Evolutionary conservation across 1,139 yeast species (phyloP).

Genomic region (Nakaseomyces delphensis): DNA sequence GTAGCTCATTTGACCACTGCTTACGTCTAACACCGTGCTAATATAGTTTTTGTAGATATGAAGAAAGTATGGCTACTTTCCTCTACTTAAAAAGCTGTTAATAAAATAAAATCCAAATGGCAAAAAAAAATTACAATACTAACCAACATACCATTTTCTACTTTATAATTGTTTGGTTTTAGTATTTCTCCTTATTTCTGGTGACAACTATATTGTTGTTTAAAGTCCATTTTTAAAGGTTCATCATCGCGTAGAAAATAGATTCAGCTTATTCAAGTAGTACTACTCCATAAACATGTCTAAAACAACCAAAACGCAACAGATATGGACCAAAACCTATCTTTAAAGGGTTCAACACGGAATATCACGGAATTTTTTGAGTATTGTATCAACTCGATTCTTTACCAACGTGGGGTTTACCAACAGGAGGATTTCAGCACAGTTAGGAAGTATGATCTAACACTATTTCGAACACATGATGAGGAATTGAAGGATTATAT

Average conservation of each 20-base stretch:
- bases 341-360: constrained; percentile 70
- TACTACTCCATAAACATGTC: too few species aligned
- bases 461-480: constrained; percentile 63
- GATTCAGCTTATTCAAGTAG: too few species aligned
- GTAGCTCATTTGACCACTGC: constrained; percentile 49
- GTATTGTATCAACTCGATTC: constrained; percentile 67
- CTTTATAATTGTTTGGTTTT: too few species aligned
- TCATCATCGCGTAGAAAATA: too few species aligned
- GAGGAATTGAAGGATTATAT: constrained; percentile 71
- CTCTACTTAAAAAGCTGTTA: too few species aligned
- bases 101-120: too few species aligned
- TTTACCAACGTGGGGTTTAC: constrained; percentile 85
- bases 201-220: too few species aligned
- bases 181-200: too few species aligned
- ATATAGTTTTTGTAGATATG: too few species aligned
- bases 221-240: too few species aligned
- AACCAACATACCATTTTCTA: not conserved
- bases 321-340: too few species aligned
- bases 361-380: constrained; percentile 78
- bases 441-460: constrained; percentile 73
- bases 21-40: constrained; percentile 68
- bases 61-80: not conserved
- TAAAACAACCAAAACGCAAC: not conserved
- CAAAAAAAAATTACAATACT: too few species aligned
- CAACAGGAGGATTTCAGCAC: constrained; percentile 81